Conservation (phyloP, 352 stramenopile species). For the Pythium volutum region DNA sequence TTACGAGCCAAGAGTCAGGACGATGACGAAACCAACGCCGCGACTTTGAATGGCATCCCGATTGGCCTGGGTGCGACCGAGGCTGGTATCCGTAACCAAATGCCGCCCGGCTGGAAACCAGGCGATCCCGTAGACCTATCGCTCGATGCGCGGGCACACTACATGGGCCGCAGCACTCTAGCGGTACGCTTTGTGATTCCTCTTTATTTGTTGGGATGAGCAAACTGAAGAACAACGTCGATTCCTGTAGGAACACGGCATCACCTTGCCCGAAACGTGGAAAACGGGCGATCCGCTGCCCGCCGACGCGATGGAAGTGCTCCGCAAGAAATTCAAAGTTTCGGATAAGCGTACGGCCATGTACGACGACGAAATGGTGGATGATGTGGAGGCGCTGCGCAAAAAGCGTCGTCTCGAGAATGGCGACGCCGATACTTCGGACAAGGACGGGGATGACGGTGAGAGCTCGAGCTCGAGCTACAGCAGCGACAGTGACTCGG, state of each 20-base stretch:
- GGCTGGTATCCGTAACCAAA: constrained; percentile 70
- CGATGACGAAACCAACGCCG: constrained; percentile 25
- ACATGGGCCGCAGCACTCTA: constrained; percentile 78
- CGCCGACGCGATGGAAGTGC: constrained; percentile 65
- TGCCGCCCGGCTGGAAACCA: constrained; percentile 75
- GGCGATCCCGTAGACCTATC: constrained; percentile 78
- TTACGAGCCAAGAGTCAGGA: constrained; percentile 26
- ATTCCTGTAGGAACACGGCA: constrained; percentile 67
- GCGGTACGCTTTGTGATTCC: constrained; percentile 27
- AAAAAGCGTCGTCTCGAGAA: constrained; percentile 67
- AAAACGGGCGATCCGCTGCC: constrained; percentile 68
- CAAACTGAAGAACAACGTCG: too few species aligned
- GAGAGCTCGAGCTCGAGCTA: constrained; percentile 28
- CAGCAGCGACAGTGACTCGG: constrained; percentile 41
- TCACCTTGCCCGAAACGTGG: constrained; percentile 65
- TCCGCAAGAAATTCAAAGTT: constrained; percentile 81
- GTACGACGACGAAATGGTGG: constrained; percentile 75
- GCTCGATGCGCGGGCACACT: constrained; percentile 72
- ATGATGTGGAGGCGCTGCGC: constrained; percentile 58
- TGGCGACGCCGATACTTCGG: constrained; percentile 3
- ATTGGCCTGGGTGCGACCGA: constrained; percentile 68
- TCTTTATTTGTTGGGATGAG: too few species aligned
- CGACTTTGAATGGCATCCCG: constrained; percentile 53
- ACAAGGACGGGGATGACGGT: constrained; percentile 18
- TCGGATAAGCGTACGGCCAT: constrained; percentile 61